phyloP scores from a whole-genome alignment of 106 monocot genomes.

The Hemerocallis citrina region DNA sequence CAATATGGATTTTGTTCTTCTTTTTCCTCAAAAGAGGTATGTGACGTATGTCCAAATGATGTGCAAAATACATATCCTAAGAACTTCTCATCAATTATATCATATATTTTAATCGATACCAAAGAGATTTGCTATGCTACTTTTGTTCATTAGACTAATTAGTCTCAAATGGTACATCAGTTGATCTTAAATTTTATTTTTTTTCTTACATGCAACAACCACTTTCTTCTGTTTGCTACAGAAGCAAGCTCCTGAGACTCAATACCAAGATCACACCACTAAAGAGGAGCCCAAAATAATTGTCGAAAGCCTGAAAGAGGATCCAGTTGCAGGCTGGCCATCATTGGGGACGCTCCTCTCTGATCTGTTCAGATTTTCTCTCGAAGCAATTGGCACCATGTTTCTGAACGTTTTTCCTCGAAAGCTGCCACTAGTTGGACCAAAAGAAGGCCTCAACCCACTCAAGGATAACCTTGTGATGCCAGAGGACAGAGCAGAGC shows the following conservation, averaged over 20 bases:
- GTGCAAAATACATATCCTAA: no score
- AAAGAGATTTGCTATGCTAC: no score
- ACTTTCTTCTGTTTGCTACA: slow-evolving; percentile 12
- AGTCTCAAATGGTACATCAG: no score
- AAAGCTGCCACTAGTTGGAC: slow-evolving; percentile 14
- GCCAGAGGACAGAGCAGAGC: slow-evolving; percentile 58
- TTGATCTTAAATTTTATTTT: no score
- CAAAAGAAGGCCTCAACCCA: slow-evolving; percentile 56
- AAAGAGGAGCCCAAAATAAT: slow-evolving; percentile 27
- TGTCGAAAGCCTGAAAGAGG: slow-evolving; percentile 69
- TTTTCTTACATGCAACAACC: no score
- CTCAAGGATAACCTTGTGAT: slow-evolving; percentile 69
- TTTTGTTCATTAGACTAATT: no score
- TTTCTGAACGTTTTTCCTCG: slow-evolving; percentile 50
- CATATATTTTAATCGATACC: no score
- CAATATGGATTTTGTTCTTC: slow-evolving; percentile 65
- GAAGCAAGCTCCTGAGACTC: slow-evolving; percentile 27
- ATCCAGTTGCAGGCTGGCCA: slow-evolving; percentile 73
- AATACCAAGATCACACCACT: slow-evolving; percentile 17
- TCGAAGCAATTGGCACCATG: slow-evolving; percentile 37
- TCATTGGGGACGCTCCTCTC: slow-evolving; percentile 37
- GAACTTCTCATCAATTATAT: no score
- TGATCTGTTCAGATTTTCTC: slow-evolving; percentile 36
- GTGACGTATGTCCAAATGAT: no score
- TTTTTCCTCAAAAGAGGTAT: slow-evolving; percentile 32